Evolutionary conservation across 805 yeast species (phyloP), one percentile per base, ranked within the genome.

Genomic region (Candida krabiensis): DNA sequence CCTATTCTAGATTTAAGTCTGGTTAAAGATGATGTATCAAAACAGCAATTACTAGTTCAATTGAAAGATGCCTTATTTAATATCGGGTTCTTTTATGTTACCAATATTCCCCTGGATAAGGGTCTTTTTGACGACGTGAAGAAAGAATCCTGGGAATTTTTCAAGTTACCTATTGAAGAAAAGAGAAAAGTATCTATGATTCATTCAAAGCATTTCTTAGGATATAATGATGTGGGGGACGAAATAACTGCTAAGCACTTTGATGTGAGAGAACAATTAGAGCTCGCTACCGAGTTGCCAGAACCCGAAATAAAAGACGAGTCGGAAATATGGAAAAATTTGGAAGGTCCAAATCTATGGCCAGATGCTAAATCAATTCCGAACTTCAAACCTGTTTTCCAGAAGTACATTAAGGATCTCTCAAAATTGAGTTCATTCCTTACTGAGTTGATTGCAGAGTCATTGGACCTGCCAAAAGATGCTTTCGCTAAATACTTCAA

Each of bases 241-340:
- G 84, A 79, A 49, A 70, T 74, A 35, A 78, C 84, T 0, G 77
- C 78, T 9, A 61, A 63, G 16, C 61, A 62, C 18, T 66, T 73
- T 3, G 86, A 79, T 50, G 70, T 79, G 70, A 61, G 84, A 40
- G 86, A 79, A 49, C 85, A 80, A 56, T 71, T 73, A 41, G 85
- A 79, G 50, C 61, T 79, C 39, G 83, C 77, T 4, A 75, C 80
- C 5, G 77, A 71, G 42, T 56, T 72, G 23, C 67, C 73, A 3
- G 66, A 69, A 9, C 77, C 77, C 0, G 43, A 39, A 14, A 29
- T 49, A 7, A 37, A 28, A 7, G 34, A 40, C 16, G 23, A 28
- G 9, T 45, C 43, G 3, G 71, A 64, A 14, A 24, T 71, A 11
- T 76, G 75, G 62, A 60, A 61, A 36, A 71, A 74, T 34, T 59